Evolutionary conservation across 192 early-diverging fungal genomes (phyloP).

Genomic region (Backusella sp.): DNA sequence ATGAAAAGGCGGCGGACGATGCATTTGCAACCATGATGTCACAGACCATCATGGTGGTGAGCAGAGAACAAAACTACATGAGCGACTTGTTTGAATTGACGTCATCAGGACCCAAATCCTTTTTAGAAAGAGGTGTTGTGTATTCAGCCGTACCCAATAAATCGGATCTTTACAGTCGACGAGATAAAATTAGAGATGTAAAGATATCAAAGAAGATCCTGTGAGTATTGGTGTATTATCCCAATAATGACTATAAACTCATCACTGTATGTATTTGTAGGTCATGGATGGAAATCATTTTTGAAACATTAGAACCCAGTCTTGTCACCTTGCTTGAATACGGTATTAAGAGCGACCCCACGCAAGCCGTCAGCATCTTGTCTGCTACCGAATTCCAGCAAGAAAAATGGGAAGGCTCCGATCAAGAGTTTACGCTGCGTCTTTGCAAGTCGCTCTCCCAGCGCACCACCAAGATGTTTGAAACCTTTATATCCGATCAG

Average conservation of each 20-base stretch:
- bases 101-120: conserved; percentile 46
- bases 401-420: conserved; percentile 66
- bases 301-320: conserved; percentile 71
- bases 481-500: conserved; percentile 86
- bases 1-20: conserved; percentile 43
- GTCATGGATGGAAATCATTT: conserved; percentile 77
- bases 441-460: conserved; percentile 67
- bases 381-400: conserved; percentile 69
- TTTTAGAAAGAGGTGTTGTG: conserved; percentile 43
- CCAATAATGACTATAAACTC: no score
- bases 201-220: conserved; percentile 65
- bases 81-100: conserved; percentile 79
- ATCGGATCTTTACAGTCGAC: conserved; percentile 44
- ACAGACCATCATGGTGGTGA: conserved; percentile 63
- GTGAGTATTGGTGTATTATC: conserved; percentile 38
- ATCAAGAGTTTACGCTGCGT: conserved; percentile 67
- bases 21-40: conserved; percentile 60
- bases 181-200: conserved; percentile 63
- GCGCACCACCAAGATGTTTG: conserved; percentile 69
- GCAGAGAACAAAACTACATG: conserved; percentile 91
- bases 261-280: conserved; percentile 38
- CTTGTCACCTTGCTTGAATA: conserved; percentile 73
- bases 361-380: conserved; percentile 83
- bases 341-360: conserved; percentile 70
- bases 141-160: conserved; percentile 33